Base-by-base conservation (phyloP, 306 rosid genomes). In the Lathyrus tuberosus region DNA sequence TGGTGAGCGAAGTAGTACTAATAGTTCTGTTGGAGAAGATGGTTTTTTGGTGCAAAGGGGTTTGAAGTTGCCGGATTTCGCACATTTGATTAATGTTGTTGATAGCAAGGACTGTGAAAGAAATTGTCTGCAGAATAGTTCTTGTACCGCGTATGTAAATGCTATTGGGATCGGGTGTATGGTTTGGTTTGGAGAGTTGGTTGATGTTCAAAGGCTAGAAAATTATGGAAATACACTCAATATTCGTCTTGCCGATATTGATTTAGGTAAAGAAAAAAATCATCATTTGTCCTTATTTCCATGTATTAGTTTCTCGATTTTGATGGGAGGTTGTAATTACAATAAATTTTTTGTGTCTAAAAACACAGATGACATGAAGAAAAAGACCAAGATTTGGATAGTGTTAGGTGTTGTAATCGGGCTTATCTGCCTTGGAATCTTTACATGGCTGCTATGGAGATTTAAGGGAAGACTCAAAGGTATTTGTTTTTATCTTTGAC, bases 51-150 rank as follows among this genome's bases (percentile, higher is more conserved):
- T 2, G 9, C 38, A 47, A 6, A 65, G 13, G 15, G 30, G 57
- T 24, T 71, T 78, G 76, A 89, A 86, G 84, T 44, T 86, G 79
- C 98, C 98, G 0, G 98, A 92, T 61, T 92, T 86, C 15, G 88
- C 86, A 1, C 79, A 61, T 70, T 24, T 68, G 58, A 52, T 62
- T 28, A 62, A 6, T 62, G 48, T 10, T 38, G 48, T 51, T 60
- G 4, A 18, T 35, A 22, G 4, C 24, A 65, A 57, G 2, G 53
- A 26, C 9, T 92, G 98, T 71, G 7, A 69, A 75, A 69, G 48
- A 2, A 58, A 1, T 13, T 92, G 98, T 72, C n/a, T 69, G 59
- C 71, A 15, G 30, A 71, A 70, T 64, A 76, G 65, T 72, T 70
- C 85, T 42, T 92, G 98, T 41, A 70, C 76, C 63, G 96, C 96